A percentile compares a stretch with the other conserved stretches of the same genome.
Evolutionary conservation across 805 yeast genomes (phyloP).

Genomic region (Yamadazyma takamatsuzukensis): DNA sequence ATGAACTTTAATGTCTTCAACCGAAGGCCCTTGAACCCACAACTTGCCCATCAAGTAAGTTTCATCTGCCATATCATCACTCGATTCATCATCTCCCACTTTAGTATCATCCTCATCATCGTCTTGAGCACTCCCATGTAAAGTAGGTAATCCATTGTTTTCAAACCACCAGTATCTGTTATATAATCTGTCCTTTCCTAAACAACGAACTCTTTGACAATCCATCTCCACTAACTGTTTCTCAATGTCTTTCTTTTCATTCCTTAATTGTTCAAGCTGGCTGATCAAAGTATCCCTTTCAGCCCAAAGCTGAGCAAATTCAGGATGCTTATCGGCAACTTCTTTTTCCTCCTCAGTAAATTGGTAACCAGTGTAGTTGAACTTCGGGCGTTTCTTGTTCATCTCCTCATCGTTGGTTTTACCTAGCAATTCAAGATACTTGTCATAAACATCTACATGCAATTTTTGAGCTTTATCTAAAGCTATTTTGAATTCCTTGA

Average conservation of each 20-base stretch:
- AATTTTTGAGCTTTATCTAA: slow-evolving; percentile 48
- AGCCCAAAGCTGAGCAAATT: slow-evolving; percentile 42
- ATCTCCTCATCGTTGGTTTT: slow-evolving; percentile 7
- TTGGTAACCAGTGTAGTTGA: slow-evolving; percentile 31
- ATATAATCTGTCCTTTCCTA: slow-evolving; percentile 80
- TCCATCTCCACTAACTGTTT: slow-evolving; percentile 64
- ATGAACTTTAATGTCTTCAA: slow-evolving; percentile 37
- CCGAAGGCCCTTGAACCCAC: slow-evolving; percentile 88
- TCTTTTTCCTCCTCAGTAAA: slow-evolving; percentile 38
- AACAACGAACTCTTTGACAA: slow-evolving; percentile 65
- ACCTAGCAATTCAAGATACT: slow-evolving; percentile 4
- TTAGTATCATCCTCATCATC: slow-evolving; percentile 22
- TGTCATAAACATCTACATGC: slow-evolving; percentile 20
- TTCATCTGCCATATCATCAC: slow-evolving; percentile 46
- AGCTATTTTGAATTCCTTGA: slow-evolving; percentile 53
- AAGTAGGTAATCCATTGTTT: slow-evolving; percentile 68
- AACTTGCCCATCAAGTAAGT: slow-evolving; percentile 76
- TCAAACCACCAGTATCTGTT: slow-evolving; percentile 98
- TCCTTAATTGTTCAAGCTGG: slow-evolving; percentile 44
- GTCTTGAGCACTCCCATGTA: slow-evolving; percentile 33
- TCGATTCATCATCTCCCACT: slow-evolving; percentile 35
- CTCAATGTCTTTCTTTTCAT: slow-evolving; percentile 53
- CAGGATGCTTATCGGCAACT: slow-evolving; percentile 38
- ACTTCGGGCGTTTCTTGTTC: slow-evolving; percentile 20
- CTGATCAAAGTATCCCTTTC: slow-evolving; percentile 39